A percentile compares a stretch with the other conserved stretches of the same genome.
Evolutionary conservation across 2,329 filamentous ascomycete genomes (phyloP).

Genomic region (Fusarium heterosporum): DNA sequence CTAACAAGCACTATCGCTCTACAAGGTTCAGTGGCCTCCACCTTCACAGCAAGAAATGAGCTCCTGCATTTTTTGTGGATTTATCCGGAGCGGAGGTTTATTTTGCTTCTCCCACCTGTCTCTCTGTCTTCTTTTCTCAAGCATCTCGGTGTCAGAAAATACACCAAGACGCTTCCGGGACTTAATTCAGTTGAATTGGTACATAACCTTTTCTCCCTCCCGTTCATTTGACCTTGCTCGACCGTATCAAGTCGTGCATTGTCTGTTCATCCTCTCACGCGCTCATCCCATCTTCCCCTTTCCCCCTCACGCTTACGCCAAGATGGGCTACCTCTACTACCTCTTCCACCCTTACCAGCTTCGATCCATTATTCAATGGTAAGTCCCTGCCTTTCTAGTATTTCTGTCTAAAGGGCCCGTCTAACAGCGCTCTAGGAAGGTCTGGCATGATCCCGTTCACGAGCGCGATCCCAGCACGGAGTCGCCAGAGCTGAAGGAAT

Average conservation of each 20-base stretch:
- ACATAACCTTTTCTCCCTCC: slow-evolving; percentile 39
- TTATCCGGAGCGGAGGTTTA: slow-evolving; percentile 46
- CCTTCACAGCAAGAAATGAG: slow-evolving; percentile 45
- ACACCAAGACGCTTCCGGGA: slow-evolving; percentile 40
- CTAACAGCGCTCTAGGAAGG: slow-evolving; percentile 72
- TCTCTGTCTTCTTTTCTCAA: slow-evolving; percentile 29
- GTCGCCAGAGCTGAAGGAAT: slow-evolving; percentile 77
- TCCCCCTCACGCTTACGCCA: slow-evolving; percentile 45
- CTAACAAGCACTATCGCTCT: slow-evolving; percentile 21
- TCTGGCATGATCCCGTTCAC: slow-evolving; percentile 97
- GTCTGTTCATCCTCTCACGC: slow-evolving; percentile 23
- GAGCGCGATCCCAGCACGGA: slow-evolving; percentile 82
- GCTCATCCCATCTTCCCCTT: slow-evolving; percentile 13
- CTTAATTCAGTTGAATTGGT: slow-evolving; percentile 42
- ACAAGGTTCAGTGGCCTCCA: slow-evolving; percentile 41
- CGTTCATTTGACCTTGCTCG: slow-evolving; percentile 23
- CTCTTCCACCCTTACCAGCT: slow-evolving; percentile 81
- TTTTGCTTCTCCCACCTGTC: slow-evolving; percentile 40
- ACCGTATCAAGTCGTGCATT: slow-evolving; percentile 33
- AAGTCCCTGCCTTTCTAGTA: slow-evolving; percentile 46
- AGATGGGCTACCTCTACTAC: slow-evolving; percentile 77
- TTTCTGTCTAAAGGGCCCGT: background rate
- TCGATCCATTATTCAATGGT: slow-evolving; percentile 91
- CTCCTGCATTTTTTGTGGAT: slow-evolving; percentile 46
- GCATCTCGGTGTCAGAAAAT: slow-evolving; percentile 33